These are phyloP conservation scores for Diaporthe citri DNA, from an alignment of 2,329 filamentous ascomycete species.

Conservation along the genomic window DNA sequence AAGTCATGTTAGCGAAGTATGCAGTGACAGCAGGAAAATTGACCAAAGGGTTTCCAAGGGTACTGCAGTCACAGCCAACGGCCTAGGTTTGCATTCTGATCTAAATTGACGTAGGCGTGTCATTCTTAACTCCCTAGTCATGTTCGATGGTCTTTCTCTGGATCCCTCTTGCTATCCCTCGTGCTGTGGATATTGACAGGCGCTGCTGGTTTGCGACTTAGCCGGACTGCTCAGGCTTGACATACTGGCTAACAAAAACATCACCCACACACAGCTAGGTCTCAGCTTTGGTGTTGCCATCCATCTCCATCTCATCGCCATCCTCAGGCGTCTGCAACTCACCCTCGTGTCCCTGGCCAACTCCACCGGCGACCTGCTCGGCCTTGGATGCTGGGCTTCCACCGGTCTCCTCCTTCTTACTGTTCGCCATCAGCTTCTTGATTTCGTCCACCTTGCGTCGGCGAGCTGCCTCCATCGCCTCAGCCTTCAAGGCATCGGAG, in stretches of 20 bases:
- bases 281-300: background rate
- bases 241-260: background rate
- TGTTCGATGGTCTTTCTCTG: no score
- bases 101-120: background rate
- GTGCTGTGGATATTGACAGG: background rate
- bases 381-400: no score
- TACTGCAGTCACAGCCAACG: background rate
- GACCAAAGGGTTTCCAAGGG: background rate
- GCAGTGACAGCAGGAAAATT: no score
- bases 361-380: background rate
- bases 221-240: background rate
- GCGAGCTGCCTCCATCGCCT: fast-evolving
- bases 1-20: no score
- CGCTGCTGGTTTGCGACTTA: background rate
- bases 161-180: background rate
- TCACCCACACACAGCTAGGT: background rate
- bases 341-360: background rate
- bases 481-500: background rate
- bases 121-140: background rate
- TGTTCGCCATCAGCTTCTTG: background rate
- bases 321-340: no score
- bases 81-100: no score
- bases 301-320: background rate
- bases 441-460: background rate
- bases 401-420: background rate